Evolutionary conservation across 2,329 filamentous ascomycete species (phyloP), one percentile per base, ranked within the genome.

Genomic region (Colletotrichum magnum): DNA sequence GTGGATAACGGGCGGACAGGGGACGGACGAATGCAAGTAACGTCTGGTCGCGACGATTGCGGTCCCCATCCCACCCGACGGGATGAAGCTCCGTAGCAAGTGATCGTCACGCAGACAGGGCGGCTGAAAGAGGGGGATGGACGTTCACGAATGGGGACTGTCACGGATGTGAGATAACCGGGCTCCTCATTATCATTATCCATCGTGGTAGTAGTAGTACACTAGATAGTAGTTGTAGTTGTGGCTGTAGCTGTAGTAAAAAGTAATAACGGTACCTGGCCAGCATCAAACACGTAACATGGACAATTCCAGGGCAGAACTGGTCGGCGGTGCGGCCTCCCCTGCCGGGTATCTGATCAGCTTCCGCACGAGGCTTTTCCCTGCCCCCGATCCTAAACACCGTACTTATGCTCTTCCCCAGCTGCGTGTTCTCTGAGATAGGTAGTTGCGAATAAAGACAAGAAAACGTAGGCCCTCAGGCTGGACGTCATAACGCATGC

Each of bases 321-420:
- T 43, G 24, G 64, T 28, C 26, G 18, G 28, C 16, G 47, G 21
- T 24, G 24, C 15, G 39, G 28, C 60, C 59, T 62, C 39, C 28
- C 53, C 66, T 60, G 56, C 66, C 62, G 66, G 62, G 66, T 69
- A 66, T 66, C 56, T 47, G 51, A 66, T 36, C 32, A 32, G 56
- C 24, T 57, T 24, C 36, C 43, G 6, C 45, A 36, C n/a, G 32
- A 58, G 60, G 41, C 50, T 39, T 47, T 13, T n/a, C 26, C 36
- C 16, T 45, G 32, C 47, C 47, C 47, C 36, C 32, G 9, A 2
- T 36, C 9, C 54, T 43, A 18, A 69, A 60, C 50, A 52, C 61
- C 50, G 45, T 59, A 28, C 18, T 3, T 21, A 60, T 66, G 66
- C 54, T 53, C 48, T 24, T 3, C 21, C 9, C 32, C 28, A 58